Evolutionary conservation across 495 filamentous ascomycete species (phyloP), one percentile per base, ranked within the genome.

Genomic region (Lepraria neglecta): DNA sequence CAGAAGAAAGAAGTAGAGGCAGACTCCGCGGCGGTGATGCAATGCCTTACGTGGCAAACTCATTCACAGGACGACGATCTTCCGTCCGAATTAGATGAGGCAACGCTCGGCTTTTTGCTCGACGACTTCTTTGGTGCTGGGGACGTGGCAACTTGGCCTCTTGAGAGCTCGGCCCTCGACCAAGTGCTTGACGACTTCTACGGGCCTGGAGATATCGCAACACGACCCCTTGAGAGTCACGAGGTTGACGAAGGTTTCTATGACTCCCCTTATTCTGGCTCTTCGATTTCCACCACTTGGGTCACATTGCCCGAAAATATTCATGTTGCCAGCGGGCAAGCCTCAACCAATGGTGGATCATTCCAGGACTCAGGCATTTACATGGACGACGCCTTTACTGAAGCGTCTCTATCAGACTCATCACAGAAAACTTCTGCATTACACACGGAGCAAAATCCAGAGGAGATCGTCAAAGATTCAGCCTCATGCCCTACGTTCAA

Each of bases 281-380:
- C 35, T 38, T 38, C 38, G 17, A 28, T 44, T 33, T 6, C 19
- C 14, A 56, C 19, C 4, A 56, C 54, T 28, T 28, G 19, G 5
- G 14, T 56, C 38, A 35, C 54, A n/a, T 17, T 43, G 15, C 54
- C 54, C 4, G 24, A 44, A 1, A 56, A 53, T 7, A 45, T n/a
- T 44, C n/a, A 14, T 11, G 9, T 61, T 5, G 12, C 6, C 35
- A 12, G 40, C n/a, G 42, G 38, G 24, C 28, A 19, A 15, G 48
- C n/a, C n/a, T 50, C 19, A 58, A 44, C 6, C 15, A 24, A 21
- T 35, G 56, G 40, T 60, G 56, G 1, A 40, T 55, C 24, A 38
- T 24, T 40, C 12, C 54, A 56, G 17, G 54, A 56, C 54, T 56
- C 54, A 6, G 54, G 54, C 2, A 44, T 56, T 7, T 28, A 15